Percentiles rank a stretch among this genome's conserved stretches.
Conservation (phyloP, 352 stramenopile species). For the Globisporangium carolinianum region DNA sequence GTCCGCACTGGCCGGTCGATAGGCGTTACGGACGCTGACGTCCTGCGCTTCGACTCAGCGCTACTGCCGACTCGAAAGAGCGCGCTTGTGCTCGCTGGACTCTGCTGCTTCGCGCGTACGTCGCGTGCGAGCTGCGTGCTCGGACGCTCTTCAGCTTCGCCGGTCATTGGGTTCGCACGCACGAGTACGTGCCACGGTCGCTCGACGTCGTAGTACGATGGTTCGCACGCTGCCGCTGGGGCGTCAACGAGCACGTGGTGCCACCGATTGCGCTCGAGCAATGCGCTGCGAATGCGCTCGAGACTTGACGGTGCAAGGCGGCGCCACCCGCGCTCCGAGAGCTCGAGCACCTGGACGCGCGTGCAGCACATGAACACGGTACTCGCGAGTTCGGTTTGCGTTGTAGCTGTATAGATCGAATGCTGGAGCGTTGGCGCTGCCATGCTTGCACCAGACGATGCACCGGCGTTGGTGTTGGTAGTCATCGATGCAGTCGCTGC, state of each 20-base stretch:
- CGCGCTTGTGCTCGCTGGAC: conserved; percentile 12
- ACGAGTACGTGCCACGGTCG: conserved; percentile 42
- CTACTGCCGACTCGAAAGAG: background rate
- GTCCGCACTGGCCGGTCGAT: no score
- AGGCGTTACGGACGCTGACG: no score
- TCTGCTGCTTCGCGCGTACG: conserved; percentile 39
- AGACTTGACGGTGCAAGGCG: conserved; percentile 37
- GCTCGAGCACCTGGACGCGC: conserved; percentile 49
- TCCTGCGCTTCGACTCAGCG: no score
- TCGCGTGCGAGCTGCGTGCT: conserved; percentile 40
- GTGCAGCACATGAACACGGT: conserved; percentile 63
- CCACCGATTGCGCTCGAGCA: conserved; percentile 57
- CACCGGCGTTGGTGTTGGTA: background rate
- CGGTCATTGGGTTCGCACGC: conserved; percentile 10
- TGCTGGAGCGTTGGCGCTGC: background rate
- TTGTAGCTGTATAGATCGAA: background rate
- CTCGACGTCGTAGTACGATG: conserved; percentile 33
- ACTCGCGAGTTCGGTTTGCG: conserved; percentile 18
- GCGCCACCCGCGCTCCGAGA: conserved; percentile 58
- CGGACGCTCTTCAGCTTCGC: conserved; percentile 16
- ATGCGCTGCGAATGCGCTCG: conserved; percentile 29
- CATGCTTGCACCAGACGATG: background rate
- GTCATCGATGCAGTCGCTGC: background rate
- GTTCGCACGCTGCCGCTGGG: conserved; percentile 14
- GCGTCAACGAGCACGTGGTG: conserved; percentile 29